A percentile compares a stretch with the other conserved stretches of the same genome.
These are phyloP conservation scores for Ogataea zsoltii DNA, from an alignment of 805 yeast species.

Conservation along the genomic window DNA sequence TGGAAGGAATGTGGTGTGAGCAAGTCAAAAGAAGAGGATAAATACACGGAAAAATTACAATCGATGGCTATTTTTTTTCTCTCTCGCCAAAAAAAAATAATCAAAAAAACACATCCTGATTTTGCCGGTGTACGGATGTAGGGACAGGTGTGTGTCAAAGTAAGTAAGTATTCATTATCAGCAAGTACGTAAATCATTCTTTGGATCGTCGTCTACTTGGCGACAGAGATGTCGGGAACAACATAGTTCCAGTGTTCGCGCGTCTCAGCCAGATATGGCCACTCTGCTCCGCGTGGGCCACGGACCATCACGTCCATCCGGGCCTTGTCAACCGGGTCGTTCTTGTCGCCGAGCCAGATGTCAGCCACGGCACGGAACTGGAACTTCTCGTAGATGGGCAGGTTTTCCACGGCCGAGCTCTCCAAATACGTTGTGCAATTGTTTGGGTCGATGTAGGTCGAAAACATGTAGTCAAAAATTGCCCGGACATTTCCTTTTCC, in stretches of 20 bases:
- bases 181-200: too few species aligned
- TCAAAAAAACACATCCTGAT: background rate
- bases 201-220: conserved; percentile 12
- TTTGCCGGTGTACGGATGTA: conserved; percentile 8
- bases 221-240: conserved; percentile 24
- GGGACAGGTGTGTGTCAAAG: too few species aligned
- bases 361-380: conserved; percentile 52
- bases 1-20: too few species aligned
- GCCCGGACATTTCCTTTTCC: conserved; percentile 58
- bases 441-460: conserved; percentile 43
- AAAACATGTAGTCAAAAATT: conserved; percentile 50
- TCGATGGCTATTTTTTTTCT: background rate
- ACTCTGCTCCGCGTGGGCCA: conserved; percentile 34
- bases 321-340: conserved; percentile 32
- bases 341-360: conserved; percentile 41
- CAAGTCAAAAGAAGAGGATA: too few species aligned
- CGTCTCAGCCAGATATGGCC: conserved; percentile 30
- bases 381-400: conserved; percentile 54
- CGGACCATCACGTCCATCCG: conserved; percentile 42
- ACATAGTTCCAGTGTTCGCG: conserved; percentile 28
- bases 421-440: conserved; percentile 49
- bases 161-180: conserved; percentile 6
- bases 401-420: conserved; percentile 45
- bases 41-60: background rate
- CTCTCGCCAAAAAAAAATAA: too few species aligned